phyloP scores from a whole-genome alignment of 1,139 yeast genomes.

The Kurtzmaniella natalensis region DNA sequence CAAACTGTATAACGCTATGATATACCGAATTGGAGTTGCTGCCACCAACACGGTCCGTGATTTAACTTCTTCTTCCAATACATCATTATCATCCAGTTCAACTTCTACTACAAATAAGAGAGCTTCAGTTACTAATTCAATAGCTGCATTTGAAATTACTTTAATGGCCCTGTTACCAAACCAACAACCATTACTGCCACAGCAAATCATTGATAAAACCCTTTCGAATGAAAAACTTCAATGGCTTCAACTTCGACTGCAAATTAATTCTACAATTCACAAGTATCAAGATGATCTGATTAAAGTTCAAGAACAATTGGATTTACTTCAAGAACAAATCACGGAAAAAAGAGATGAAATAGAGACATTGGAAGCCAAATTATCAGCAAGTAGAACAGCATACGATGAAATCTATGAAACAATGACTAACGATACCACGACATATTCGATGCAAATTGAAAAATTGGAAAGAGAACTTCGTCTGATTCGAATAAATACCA shows the following conservation, averaged over 20 bases:
- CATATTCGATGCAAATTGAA: slow-evolving; percentile 62
- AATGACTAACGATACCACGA: slow-evolving; percentile 50
- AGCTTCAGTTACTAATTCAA: slow-evolving; percentile 13
- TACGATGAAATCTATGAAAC: slow-evolving; percentile 58
- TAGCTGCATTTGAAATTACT: slow-evolving; percentile 24
- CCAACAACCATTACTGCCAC: slow-evolving; percentile 12
- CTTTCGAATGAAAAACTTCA: slow-evolving; percentile 35
- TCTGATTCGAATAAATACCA: slow-evolving; percentile 46
- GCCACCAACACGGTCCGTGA: slow-evolving; percentile 3
- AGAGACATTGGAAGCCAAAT: slow-evolving; percentile 57
- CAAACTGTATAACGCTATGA: slow-evolving; percentile 51
- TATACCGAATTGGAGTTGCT: slow-evolving; percentile 38
- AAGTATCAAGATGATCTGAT: slow-evolving; percentile 56
- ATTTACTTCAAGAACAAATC: slow-evolving; percentile 49
- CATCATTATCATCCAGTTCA: too few relatives aligned
- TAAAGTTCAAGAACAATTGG: slow-evolving; percentile 56
- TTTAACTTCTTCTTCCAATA: background rate
- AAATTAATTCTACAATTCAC: slow-evolving; percentile 46
- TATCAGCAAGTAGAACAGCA: slow-evolving; percentile 48
- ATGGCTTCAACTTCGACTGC: slow-evolving; percentile 44
- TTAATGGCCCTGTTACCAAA: slow-evolving; percentile 9
- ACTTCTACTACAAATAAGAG: background rate
- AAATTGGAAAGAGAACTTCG: slow-evolving; percentile 59
- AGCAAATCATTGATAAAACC: slow-evolving; percentile 21
- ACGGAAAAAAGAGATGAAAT: slow-evolving; percentile 53